Evolutionary conservation across 2,329 filamentous ascomycete genomes (phyloP).

Genomic region (Trichoderma sp.): DNA sequence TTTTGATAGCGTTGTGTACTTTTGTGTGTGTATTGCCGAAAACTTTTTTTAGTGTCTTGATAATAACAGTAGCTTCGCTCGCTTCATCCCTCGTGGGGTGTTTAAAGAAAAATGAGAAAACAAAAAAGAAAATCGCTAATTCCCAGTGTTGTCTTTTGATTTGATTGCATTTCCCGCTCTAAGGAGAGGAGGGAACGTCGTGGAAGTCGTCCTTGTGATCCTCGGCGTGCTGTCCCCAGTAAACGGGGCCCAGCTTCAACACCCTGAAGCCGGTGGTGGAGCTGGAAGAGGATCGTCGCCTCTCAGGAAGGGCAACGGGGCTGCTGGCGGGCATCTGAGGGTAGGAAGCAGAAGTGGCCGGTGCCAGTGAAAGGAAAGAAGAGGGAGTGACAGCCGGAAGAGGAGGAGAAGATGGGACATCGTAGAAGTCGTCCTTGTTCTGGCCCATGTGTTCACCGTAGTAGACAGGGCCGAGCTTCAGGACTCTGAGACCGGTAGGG

Average conservation of each 20-base stretch:
- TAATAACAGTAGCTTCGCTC: conserved; percentile 9
- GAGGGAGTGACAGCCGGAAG: conserved; percentile 21
- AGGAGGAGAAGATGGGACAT: conserved; percentile 29
- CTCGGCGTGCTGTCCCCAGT: conserved; percentile 62
- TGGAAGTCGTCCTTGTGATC: conserved; percentile 59
- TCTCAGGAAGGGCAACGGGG: conserved; percentile 27
- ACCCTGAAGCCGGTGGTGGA: conserved; percentile 49
- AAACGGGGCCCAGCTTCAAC: conserved; percentile 65
- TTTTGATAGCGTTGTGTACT: not conserved
- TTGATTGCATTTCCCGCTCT: not conserved
- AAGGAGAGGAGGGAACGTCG: conserved; percentile 34
- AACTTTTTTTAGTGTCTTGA: conserved; percentile 1
- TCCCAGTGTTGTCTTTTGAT: not conserved
- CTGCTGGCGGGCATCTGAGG: conserved; percentile 45
- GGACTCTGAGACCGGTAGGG: conserved; percentile 49
- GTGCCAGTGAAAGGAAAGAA: conserved; percentile 59
- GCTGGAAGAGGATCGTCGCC: conserved; percentile 57
- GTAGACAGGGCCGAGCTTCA: conserved; percentile 66
- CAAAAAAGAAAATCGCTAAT: not conserved
- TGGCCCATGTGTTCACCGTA: conserved; percentile 61
- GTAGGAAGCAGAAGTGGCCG: conserved; percentile 58
- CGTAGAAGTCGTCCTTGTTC: conserved; percentile 58
- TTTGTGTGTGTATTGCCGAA: not conserved
- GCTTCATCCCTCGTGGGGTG: not conserved
- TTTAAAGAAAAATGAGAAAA: not conserved